Evolutionary conservation across 176 grass and related monocot genomes (phyloP).

Genomic region (Oryza meridionalis): DNA sequence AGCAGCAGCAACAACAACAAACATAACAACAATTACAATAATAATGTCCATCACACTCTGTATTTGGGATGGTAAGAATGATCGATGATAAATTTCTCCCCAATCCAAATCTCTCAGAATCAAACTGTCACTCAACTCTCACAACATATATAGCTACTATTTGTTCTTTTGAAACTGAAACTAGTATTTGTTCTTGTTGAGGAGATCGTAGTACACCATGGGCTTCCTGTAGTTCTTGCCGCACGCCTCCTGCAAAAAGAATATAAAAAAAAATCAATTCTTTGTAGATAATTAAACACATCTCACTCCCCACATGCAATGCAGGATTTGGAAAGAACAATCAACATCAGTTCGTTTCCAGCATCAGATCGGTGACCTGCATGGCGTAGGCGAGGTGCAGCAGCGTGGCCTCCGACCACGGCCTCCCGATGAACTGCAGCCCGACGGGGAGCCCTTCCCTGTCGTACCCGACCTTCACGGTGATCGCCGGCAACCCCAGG

Average conservation of each 20-base stretch:
- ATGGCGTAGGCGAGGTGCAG: conserved; percentile 78
- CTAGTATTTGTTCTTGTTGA: conserved; percentile 27
- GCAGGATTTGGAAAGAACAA: not conserved
- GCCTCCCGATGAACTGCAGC: conserved; percentile 81
- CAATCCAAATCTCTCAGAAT: not conserved
- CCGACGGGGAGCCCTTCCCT: conserved; percentile 72
- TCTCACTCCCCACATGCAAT: not conserved
- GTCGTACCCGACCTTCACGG: conserved; percentile 71
- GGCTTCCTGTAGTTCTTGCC: conserved; percentile 53
- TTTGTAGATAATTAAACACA: too few species aligned
- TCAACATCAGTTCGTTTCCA: too few species aligned
- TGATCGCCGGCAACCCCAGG: conserved; percentile 89
- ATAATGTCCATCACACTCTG: not conserved
- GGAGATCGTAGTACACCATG: conserved; percentile 74
- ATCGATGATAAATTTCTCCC: not conserved
- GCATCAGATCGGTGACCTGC: conserved; percentile 42
- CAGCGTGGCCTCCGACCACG: conserved; percentile 90
- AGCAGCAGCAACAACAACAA: too few species aligned
- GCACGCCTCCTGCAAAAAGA: conserved; percentile 49
- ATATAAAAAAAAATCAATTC: not conserved
- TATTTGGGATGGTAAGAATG: not conserved
- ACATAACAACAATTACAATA: not conserved
- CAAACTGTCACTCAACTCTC: not conserved
- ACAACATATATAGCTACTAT: not conserved
- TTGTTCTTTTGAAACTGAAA: not conserved